Base-by-base conservation (phyloP, 495 filamentous ascomycete genomes). In the Cercophora scortea region DNA sequence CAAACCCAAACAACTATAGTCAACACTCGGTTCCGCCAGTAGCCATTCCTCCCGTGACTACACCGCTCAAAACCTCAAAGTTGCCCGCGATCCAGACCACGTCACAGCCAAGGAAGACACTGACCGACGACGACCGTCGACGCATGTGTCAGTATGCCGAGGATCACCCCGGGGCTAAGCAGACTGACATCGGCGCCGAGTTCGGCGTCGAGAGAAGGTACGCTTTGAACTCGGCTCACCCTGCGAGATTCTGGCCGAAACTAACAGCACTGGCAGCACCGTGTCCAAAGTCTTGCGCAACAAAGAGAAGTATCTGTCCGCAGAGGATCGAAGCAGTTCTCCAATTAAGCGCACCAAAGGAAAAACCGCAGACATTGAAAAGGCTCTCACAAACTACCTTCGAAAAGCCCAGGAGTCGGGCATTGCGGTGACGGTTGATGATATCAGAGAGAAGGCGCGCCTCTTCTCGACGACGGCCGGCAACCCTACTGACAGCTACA, bases 171-270 rank as follows among this genome's bases (percentile, higher is more conserved):
- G 86, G 80, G 49, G 87, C 88, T n/a, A 96, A 97, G 71, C 93
- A 99, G 69, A 95, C 91, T 18, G 93, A 97, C 64, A 99, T 99
- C 73, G 93, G 93, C 74, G 84, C 87, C 25, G 80, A 92, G 66
- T 99, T 99, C 74, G 92, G 93, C 18, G 93, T 99, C 50, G 93
- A 99, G 74, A 78, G 93, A 85, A 98, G 93, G 93, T 98, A 87
- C 66, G 70, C 32, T 38, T 38, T 49, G 11, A 42, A 52, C 36
- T 38, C 25, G 35, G 12, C 44, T 6, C 44, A 19, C 32, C 2
- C 9, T n/a, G 39, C 8, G 5, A 34, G 25, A 4, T 19, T 18
- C n/a, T 11, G 4, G 12, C 15, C 32, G 0, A 39, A 6, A 54
- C 63, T 66, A 58, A 66, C 58, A 45, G n/a, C 0, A 8, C 41